Conservation (phyloP, 129 eudicot species). For the Centrapalus pauciflorus region DNA sequence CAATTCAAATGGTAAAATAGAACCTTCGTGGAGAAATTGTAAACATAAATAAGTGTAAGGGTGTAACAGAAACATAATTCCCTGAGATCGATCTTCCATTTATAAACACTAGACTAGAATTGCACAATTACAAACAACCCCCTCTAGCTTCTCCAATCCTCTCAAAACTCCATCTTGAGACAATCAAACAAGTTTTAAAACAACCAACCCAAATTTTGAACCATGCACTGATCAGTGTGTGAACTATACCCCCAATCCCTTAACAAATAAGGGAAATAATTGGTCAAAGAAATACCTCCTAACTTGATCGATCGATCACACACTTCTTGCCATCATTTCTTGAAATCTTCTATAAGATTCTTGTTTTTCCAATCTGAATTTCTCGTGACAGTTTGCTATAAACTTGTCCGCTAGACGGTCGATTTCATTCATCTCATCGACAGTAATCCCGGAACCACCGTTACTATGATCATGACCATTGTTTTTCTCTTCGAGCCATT, state of each 20-base stretch:
- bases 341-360: constrained; percentile 92
- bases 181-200: background rate
- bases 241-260: constrained; percentile 25
- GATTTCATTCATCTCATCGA: constrained; percentile 56
- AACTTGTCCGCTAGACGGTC: constrained; percentile 91
- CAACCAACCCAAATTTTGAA: background rate
- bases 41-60: constrained; percentile 17
- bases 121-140: constrained; percentile 38
- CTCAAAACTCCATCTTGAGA: constrained; percentile 28
- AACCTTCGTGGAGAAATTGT: background rate
- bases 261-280: constrained; percentile 12
- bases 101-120: constrained; percentile 35
- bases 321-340: constrained; percentile 98
- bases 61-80: constrained; percentile 10
- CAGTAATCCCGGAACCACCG: constrained; percentile 17
- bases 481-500: constrained; percentile 88
- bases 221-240: constrained; percentile 24
- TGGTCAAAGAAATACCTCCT: constrained; percentile 13
- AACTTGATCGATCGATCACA: too few species aligned
- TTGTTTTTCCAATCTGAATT: constrained; percentile 86
- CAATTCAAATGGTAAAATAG: too few species aligned
- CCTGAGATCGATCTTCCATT: constrained; percentile 17
- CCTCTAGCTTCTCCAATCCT: constrained; percentile 43
- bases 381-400: constrained; percentile 87
- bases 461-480: background rate